Evolutionary conservation across 2,329 filamentous ascomycete species (phyloP).

Genomic region (Fusarium decemcellulare): DNA sequence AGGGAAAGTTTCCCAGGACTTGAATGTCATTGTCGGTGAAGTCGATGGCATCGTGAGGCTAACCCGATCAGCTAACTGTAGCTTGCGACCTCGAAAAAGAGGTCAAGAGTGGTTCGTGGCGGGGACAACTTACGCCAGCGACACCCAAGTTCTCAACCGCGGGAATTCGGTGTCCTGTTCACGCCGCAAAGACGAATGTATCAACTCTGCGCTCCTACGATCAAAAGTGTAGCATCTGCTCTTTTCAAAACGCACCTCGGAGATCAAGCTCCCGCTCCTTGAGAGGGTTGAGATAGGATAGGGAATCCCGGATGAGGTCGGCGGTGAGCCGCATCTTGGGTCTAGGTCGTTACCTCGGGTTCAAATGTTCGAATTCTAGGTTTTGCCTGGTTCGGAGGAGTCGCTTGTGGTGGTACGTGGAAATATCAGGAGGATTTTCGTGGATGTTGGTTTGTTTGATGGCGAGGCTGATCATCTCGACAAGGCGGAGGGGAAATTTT

Average conservation of each 20-base stretch:
- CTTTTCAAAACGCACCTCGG: constrained; percentile 97
- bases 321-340: constrained; percentile 90
- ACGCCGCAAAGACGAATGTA: constrained; percentile 68
- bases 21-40: constrained; percentile 98
- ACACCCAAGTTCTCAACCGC: constrained; percentile 98
- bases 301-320: constrained; percentile 93
- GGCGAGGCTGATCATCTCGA: constrained; percentile 50
- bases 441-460: constrained; percentile 31
- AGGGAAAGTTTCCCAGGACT: constrained; percentile 90
- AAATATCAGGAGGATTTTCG: constrained; percentile 19
- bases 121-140: constrained; percentile 78
- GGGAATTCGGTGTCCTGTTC: constrained; percentile 96
- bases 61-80: constrained; percentile 7
- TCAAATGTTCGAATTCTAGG: constrained; percentile 8
- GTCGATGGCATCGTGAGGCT: constrained; percentile 98
- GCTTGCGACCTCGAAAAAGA: background rate
- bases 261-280: constrained; percentile 99
- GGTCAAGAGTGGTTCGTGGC: background rate
- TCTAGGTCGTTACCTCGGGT: constrained; percentile 43
- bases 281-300: constrained; percentile 98
- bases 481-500: constrained; percentile 53
- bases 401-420: constrained; percentile 6
- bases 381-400: constrained; percentile 3
- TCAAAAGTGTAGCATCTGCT: constrained; percentile 91
- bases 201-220: constrained; percentile 80